Conservation (phyloP, 2,329 filamentous ascomycete genomes). For the Monosporascus sp. region DNA sequence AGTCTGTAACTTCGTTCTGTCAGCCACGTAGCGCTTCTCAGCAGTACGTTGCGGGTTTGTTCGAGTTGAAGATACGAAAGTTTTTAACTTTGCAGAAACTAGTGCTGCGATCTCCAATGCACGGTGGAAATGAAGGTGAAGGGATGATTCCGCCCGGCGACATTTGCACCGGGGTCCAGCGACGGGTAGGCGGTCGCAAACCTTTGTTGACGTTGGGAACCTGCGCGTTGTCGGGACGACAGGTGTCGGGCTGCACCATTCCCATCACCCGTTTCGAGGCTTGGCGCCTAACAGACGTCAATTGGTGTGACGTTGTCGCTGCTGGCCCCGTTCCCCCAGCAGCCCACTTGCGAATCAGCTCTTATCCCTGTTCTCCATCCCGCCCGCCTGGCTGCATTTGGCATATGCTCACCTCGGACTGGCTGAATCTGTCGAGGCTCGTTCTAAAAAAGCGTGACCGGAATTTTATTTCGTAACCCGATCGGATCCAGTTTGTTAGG, state of each 20-base stretch:
- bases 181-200: not conserved
- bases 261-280: not conserved
- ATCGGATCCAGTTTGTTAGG: too few species aligned
- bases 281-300: not conserved
- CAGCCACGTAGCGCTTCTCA: too few species aligned
- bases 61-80: not conserved
- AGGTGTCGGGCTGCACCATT: too few species aligned
- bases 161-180: too few species aligned
- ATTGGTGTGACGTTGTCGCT: not conserved
- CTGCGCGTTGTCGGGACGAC: not conserved
- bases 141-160: not conserved
- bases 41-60: not conserved
- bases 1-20: not conserved
- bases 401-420: too few species aligned
- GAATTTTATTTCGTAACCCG: too few species aligned
- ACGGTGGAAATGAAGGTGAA: not conserved
- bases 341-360: too few species aligned
- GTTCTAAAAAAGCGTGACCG: too few species aligned
- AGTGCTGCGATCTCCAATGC: not conserved
- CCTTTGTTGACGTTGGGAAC: not conserved
- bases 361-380: too few species aligned
- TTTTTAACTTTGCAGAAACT: not conserved
- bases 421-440: too few species aligned
- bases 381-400: too few species aligned
- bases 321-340: too few species aligned